Base-by-base conservation (phyloP, 192 early-diverging fungal genomes). In the Dissophora ornata region DNA sequence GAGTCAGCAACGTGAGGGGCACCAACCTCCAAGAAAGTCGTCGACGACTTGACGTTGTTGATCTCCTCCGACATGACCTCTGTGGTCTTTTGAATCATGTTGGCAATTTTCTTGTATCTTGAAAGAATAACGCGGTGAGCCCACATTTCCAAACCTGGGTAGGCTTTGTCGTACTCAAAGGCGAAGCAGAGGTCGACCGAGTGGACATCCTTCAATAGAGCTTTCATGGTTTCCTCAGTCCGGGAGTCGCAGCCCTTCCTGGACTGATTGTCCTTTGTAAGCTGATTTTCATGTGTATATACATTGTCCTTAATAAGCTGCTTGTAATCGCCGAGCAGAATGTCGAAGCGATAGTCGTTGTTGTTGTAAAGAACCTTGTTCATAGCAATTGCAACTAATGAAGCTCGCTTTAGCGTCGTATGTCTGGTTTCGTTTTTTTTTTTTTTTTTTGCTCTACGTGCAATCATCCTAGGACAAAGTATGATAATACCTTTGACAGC, bases 41-140 rank as follows among this genome's bases (percentile, higher is more conserved):
- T n/a, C n/a, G n/a, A n/a, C n/a, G n/a, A n/a, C n/a, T n/a, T n/a
- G n/a, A n/a, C n/a, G 30, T n/a, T n/a, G n/a, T n/a, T n/a, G n/a
- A n/a, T n/a, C n/a, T n/a, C n/a, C n/a, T n/a, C n/a, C n/a, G n/a
- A n/a, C n/a, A n/a, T n/a, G n/a, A n/a, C n/a, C n/a, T n/a, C n/a
- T n/a, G 40, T 46, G 30, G 44, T 22, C 15, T 46, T 4, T 28
- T 38, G 32, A 16, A 57, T 49, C 2, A 48, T 10, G 10, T 57
- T 10, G 0, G 28, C 64, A 18, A 67, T 40, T 8, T 12, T 18
- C 33, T 33, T 21, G 54, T 67, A 57, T 4, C 45, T 42, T 8
- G 64, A 67, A 2, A 67, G 38, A 19, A 67, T n/a, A 19, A 44
- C 16, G 2, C 64, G 42, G 11, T 67, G 64, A 0, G 54, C 64